Base-by-base conservation (phyloP, 768 basidiomycete species). In the Galerina marginata region DNA sequence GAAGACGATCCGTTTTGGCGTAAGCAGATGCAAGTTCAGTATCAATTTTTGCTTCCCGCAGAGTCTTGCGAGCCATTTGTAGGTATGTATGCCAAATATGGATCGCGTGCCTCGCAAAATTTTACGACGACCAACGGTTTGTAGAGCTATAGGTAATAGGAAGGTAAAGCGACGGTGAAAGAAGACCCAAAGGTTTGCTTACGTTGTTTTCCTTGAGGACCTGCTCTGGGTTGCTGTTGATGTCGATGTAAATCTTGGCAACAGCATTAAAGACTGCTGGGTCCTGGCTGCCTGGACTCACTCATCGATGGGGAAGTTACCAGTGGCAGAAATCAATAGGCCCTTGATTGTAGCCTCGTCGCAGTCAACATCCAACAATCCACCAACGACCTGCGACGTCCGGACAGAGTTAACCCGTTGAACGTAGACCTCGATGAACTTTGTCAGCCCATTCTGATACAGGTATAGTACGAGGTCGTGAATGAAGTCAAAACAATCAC, bases 391-490 rank as follows among this genome's bases (percentile, higher is more conserved):
- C 75, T 99, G 96, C 25, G 97, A 97, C 7, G 96, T 97, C 55
- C 97, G 86, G 53, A 93, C 89, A 33, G 97, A 95, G 81, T 99
- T 99, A 76, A 99, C 97, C 9, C 93, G 89, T 71, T 98, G 96
- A 6, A 99, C 97, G 74, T 99, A 99, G n/a, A 99, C 95, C 80
- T 99, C 97, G 76, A 99, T 99, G 79, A 96, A 97, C 78, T 94
- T 94, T 56, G 87, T 90, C 52, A 98, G 86, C 43, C 93, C 92
- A 72, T 99, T 98, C 79, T 99, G 97, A 77, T 99, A 99, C 20
- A 99, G 85, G 75, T 99, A 99, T 23, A 99, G 87, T 46, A 99
- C 96, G 62, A 99, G 88, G 71, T 99, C 97, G 74, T 99, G 97
- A 10, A 99, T 96, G 69, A 98, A 99, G 83, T 97, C 96, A 83